Conservation (phyloP, 176 grass and related monocot genomes). For the Eremochloa ophiuroides region DNA sequence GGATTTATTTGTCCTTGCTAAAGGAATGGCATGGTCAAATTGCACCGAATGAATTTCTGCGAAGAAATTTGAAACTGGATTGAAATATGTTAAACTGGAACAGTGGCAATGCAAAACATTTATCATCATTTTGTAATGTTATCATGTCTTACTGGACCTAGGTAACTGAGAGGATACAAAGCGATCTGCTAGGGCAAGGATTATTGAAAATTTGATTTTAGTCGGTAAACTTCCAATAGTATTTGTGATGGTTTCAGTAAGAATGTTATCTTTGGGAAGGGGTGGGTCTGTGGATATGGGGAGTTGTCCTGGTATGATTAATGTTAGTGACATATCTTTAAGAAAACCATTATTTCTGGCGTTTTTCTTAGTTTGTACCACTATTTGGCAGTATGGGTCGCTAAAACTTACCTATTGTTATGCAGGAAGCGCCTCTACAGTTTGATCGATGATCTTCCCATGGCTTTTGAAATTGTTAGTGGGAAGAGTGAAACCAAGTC, state of each 20-base stretch:
- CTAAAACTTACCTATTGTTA: background rate
- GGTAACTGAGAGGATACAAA: background rate
- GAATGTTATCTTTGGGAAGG: background rate
- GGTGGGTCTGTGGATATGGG: background rate
- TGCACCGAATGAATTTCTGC: background rate
- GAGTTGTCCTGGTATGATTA: background rate
- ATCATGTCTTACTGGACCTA: background rate
- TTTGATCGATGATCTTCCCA: constrained; percentile 88
- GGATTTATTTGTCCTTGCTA: background rate
- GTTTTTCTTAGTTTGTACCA: background rate
- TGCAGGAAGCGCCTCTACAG: constrained; percentile 87
- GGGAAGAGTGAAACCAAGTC: constrained; percentile 71
- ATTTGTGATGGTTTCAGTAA: background rate
- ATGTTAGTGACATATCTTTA: background rate
- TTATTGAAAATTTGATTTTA: background rate
- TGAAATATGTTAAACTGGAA: background rate
- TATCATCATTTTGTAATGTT: background rate
- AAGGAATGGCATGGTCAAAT: background rate
- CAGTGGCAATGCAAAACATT: background rate
- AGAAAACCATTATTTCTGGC: background rate
- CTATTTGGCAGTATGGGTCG: background rate
- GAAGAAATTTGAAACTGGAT: background rate
- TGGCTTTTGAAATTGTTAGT: constrained; percentile 73
- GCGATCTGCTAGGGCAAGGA: background rate
- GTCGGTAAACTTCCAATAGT: background rate